A percentile compares a stretch with the other conserved stretches of the same genome.
Conservation (phyloP, 2,329 filamentous ascomycete species). For the Colletotrichum coccodes region DNA sequence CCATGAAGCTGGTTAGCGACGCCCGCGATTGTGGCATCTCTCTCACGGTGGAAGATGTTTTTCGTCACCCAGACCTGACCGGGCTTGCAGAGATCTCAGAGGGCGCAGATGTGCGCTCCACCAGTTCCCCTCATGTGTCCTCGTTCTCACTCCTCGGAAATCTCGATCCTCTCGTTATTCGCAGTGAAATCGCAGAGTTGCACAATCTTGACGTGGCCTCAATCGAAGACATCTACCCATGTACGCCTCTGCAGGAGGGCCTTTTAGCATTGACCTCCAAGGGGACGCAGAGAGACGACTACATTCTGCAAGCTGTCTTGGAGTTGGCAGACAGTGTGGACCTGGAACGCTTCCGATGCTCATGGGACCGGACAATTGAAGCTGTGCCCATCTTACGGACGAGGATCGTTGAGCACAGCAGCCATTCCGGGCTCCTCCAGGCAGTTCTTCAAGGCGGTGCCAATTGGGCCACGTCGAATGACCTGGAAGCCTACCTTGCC, state of each 20-base stretch:
- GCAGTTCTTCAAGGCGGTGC: not conserved
- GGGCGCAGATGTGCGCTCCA: too few relatives aligned
- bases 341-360: not conserved
- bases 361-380: not conserved
- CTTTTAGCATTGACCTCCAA: slow-evolving; percentile 44
- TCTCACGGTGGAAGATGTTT: not conserved
- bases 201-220: not conserved
- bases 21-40: not conserved
- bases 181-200: not conserved
- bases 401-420: not conserved
- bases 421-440: not conserved
- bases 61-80: not conserved
- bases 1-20: not conserved
- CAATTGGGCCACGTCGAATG: not conserved
- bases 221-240: slow-evolving; percentile 46
- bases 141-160: not conserved
- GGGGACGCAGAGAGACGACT: slow-evolving; percentile 30
- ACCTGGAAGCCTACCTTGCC: not conserved
- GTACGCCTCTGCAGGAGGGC: slow-evolving; percentile 48
- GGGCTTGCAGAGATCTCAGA: too few relatives aligned
- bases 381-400: not conserved
- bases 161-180: not conserved
- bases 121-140: too few relatives aligned
- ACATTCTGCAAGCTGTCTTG: slow-evolving; percentile 28
- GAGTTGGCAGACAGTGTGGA: not conserved